Evolutionary conservation across 2,329 filamentous ascomycete genomes (phyloP).

Genomic region (Diaporthe sp.): DNA sequence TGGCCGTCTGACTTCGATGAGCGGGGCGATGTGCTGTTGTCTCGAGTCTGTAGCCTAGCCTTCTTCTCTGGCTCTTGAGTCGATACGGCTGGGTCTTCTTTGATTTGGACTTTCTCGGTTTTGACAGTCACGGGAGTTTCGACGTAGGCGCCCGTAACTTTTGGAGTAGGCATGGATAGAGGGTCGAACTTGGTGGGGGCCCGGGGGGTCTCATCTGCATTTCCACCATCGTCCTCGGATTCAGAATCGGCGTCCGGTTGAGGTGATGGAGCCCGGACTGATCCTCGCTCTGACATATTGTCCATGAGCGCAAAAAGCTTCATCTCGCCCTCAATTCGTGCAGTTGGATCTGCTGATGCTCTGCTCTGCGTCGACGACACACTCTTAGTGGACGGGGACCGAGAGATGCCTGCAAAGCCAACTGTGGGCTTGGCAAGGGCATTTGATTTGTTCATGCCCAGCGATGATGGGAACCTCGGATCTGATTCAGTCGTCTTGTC

Average conservation of each 20-base stretch:
- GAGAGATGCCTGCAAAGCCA: constrained; percentile 56
- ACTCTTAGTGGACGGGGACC: constrained; percentile 38
- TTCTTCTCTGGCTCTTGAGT: constrained; percentile 28
- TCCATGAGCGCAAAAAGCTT: constrained; percentile 68
- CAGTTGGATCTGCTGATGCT: constrained; percentile 61
- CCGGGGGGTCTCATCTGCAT: constrained; percentile 62
- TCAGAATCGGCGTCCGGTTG: constrained; percentile 50
- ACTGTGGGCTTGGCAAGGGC: constrained; percentile 55
- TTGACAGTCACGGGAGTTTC: constrained; percentile 67
- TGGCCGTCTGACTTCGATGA: constrained; percentile 41
- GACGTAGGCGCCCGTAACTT: constrained; percentile 68
- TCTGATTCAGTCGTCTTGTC: constrained; percentile 22
- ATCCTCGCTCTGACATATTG: constrained; percentile 69
- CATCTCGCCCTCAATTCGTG: constrained; percentile 69
- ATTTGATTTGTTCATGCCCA: constrained; percentile 31
- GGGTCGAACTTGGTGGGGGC: constrained; percentile 60
- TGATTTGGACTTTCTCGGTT: constrained; percentile 49
- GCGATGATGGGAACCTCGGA: neutral
- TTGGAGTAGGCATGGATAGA: constrained; percentile 65
- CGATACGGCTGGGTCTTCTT: constrained; percentile 30
- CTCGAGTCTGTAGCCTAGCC: neutral
- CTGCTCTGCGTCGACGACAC: constrained; percentile 35
- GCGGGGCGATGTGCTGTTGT: constrained; percentile 34
- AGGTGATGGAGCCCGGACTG: constrained; percentile 65
- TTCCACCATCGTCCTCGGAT: constrained; percentile 46